phyloP scores from a whole-genome alignment of 768 basidiomycete species.

The Hygrophorus russula region DNA sequence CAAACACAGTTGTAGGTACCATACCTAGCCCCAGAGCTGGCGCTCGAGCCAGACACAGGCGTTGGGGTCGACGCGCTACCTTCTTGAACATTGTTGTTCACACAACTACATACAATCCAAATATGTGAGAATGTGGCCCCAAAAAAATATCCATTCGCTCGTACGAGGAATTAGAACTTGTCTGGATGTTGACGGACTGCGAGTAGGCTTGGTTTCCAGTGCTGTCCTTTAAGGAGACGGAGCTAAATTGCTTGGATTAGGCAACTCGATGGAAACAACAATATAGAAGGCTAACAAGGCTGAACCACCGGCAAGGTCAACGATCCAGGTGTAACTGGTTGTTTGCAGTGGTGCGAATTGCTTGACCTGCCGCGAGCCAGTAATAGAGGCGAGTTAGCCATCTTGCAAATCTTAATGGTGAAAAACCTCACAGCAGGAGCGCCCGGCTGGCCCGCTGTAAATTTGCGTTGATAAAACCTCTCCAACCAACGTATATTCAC shows the following conservation, averaged over 20 bases:
- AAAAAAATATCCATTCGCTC: slow-evolving; percentile 1
- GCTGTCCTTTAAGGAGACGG: slow-evolving; percentile 44
- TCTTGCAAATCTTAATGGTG: slow-evolving; percentile 6
- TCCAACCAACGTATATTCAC: slow-evolving; percentile 9
- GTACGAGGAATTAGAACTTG: slow-evolving; percentile 25
- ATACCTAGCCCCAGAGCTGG: no score
- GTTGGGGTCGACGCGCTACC: no score
- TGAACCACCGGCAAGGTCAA: slow-evolving; percentile 33
- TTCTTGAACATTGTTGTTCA: slow-evolving; percentile 7
- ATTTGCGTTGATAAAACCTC: slow-evolving; percentile 1
- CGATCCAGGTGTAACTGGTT: slow-evolving; percentile 40
- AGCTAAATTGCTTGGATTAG: slow-evolving; percentile 22
- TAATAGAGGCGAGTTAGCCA: slow-evolving; percentile 11
- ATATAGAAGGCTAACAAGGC: slow-evolving; percentile 28
- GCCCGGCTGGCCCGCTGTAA: slow-evolving; percentile 38
- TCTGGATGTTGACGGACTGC: slow-evolving; percentile 33
- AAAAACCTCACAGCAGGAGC: slow-evolving; percentile 37
- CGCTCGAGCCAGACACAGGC: no score
- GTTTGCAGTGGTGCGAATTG: slow-evolving; percentile 35
- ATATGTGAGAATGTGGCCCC: not conserved
- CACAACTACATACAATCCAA: slow-evolving; percentile 10
- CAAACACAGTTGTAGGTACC: not conserved
- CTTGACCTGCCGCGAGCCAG: slow-evolving; percentile 31
- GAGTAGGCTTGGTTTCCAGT: slow-evolving; percentile 44
- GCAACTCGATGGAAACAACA: not conserved